Evolutionary conservation across 1,284 basidiomycete genomes (phyloP), one percentile per base, ranked within the genome.

Genomic region (Heterobasidion occidentale): DNA sequence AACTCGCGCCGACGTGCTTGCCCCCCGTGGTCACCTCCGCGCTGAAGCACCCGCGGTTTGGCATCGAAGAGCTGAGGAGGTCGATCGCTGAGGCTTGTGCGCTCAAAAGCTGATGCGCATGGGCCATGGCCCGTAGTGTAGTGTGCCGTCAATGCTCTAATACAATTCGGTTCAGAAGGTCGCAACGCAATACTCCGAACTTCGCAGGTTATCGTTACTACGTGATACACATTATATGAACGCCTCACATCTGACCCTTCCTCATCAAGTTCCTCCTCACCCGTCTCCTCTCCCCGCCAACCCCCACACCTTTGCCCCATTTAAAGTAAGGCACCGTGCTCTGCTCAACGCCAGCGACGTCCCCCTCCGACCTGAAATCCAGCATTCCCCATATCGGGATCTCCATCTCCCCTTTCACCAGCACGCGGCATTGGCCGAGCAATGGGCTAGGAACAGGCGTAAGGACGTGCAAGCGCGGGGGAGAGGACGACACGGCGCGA

Each of bases 251-350:
- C 74, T 92, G 86, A 11, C 81, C 83, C 63, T 81, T 84, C 44
- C 94, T 77, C 92, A 95, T 94, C 65, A 98, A 69, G 73, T 97
- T 97, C 67, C 93, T 77, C 67, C 94, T 79, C 51, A 93, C 83
- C 49, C 86, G 74, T 64, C 88, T 77, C 64, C 79, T 83, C 59
- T 88, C 88, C 7, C 77, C 83, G 5, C 92, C 90, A 14, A 84
- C 68, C 5, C 81, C 82, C 51, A 81, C 80, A 2, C 78, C 77
- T 62, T 79, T 81, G 0, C 85, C 85, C 86, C 88, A 91, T 60
- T 88, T 85, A 63, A 98, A 71, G 72, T 84, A 98, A 17, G 94
- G 94, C 46, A 92, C 84, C 36, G 78, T 77, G 3, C 72, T 77
- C 63, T 73, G 78, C 55, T 82, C 79, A 33, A 80, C 73, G 1